A percentile compares a stretch with the other conserved stretches of the same genome.
These are phyloP conservation scores for Fusarium avenaceum DNA, from an alignment of 2,329 filamentous ascomycete genomes.

Conservation along the genomic window DNA sequence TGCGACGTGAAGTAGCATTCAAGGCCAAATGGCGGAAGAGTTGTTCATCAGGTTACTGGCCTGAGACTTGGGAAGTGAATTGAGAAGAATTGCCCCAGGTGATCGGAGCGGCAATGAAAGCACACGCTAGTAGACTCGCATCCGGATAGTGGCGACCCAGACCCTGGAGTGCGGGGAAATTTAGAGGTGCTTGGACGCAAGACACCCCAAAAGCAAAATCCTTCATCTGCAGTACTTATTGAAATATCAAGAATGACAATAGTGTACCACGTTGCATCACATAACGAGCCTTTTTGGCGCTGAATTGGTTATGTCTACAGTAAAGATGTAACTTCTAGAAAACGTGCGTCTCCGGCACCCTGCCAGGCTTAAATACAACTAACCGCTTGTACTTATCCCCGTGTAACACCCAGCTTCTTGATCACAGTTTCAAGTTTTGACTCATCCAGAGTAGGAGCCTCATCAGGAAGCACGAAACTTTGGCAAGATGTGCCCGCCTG, in stretches of 20 bases:
- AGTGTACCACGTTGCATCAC: too few species aligned
- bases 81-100: not conserved
- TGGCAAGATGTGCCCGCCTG: slow-evolving; percentile 53
- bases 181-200: not conserved
- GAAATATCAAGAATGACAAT: too few species aligned
- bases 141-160: not conserved
- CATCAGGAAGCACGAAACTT: slow-evolving; percentile 57
- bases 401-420: slow-evolving; percentile 9
- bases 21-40: too few species aligned
- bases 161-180: slow-evolving; percentile 3
- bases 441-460: slow-evolving; percentile 15
- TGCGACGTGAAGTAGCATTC: too few species aligned
- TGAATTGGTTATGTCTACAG: too few species aligned
- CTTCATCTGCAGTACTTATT: too few species aligned
- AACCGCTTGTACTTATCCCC: not conserved
- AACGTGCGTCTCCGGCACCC: too few species aligned
- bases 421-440: not conserved
- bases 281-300: too few species aligned
- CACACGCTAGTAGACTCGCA: not conserved
- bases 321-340: too few species aligned
- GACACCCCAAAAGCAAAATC: not conserved
- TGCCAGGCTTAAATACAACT: too few species aligned
- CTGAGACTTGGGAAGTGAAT: too few species aligned
- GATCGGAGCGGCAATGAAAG: not conserved
- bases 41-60: too few species aligned